Conservation (phyloP, 2,329 filamentous ascomycete species). For the Aspergillus viridinutans region DNA sequence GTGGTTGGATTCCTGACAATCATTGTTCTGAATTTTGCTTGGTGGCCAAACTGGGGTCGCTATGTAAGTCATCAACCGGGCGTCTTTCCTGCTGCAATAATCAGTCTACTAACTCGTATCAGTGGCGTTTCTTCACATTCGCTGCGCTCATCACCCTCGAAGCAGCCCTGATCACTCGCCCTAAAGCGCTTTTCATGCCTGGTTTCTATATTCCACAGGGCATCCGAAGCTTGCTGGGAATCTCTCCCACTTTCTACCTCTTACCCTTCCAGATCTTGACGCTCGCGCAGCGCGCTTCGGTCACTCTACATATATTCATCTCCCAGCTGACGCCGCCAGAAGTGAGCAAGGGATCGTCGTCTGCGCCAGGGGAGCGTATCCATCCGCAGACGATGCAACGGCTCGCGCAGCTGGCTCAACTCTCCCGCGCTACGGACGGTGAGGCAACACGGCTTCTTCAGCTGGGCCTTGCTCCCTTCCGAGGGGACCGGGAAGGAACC, state of each 20-base stretch:
- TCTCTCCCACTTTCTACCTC: conserved; percentile 47
- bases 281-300: conserved; percentile 68
- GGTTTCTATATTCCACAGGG: conserved; percentile 26
- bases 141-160: conserved; percentile 55
- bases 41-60: conserved; percentile 41
- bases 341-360: conserved; percentile 36
- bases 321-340: conserved; percentile 73
- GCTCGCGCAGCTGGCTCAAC: conserved; percentile 62
- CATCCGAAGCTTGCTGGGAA: conserved; percentile 24
- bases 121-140: conserved; percentile 53
- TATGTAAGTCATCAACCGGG: conserved; percentile 36
- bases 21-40: conserved; percentile 36
- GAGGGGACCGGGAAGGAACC: conserved; percentile 63
- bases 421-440: conserved; percentile 58
- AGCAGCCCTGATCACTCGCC: conserved; percentile 53
- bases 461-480: conserved; percentile 77
- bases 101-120: conserved; percentile 4
- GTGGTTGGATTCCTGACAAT: conserved; percentile 33
- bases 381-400: conserved; percentile 55
- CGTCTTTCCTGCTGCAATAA: not conserved
- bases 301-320: conserved; percentile 80
- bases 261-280: conserved; percentile 81
- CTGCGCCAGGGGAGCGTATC: conserved; percentile 28
- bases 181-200: conserved; percentile 39
- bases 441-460: conserved; percentile 68